These are phyloP conservation scores for Trichoderma virens DNA, from an alignment of 495 filamentous ascomycete genomes.

Conservation along the genomic window DNA sequence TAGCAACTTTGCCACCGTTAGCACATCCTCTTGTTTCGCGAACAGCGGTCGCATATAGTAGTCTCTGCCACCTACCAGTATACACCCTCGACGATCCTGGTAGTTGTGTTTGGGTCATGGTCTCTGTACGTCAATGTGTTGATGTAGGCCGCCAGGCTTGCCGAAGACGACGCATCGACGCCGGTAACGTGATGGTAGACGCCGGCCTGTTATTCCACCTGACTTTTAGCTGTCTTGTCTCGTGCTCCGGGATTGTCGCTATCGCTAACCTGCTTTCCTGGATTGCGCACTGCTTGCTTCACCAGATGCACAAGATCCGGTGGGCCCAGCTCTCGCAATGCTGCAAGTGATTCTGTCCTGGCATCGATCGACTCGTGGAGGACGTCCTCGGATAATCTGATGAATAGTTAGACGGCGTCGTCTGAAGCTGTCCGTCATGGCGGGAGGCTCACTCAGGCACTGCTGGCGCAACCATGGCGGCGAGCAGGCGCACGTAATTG, in stretches of 20 bases:
- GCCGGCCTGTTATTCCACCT: slow-evolving; percentile 51
- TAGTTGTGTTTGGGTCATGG: slow-evolving; percentile 63
- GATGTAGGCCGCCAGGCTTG: slow-evolving; percentile 93
- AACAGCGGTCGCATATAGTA: background rate
- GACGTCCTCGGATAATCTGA: slow-evolving; percentile 84
- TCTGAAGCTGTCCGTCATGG: background rate
- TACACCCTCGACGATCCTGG: slow-evolving; percentile 86
- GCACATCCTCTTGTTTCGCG: slow-evolving; percentile 10
- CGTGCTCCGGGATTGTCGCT: background rate
- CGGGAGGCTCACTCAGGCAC: slow-evolving; percentile 67
- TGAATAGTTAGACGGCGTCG: background rate
- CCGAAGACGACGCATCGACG: slow-evolving; percentile 93
- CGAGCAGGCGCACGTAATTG: background rate
- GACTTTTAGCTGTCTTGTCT: slow-evolving; percentile 11
- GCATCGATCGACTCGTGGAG: slow-evolving; percentile 81
- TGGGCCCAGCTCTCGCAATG: slow-evolving; percentile 85
- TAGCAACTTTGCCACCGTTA: slow-evolving; percentile 62
- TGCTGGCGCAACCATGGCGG: slow-evolving; percentile 77
- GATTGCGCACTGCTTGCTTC: slow-evolving; percentile 66
- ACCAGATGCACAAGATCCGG: slow-evolving; percentile 92
- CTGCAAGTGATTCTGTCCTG: slow-evolving; percentile 75
- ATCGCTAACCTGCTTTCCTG: slow-evolving; percentile 53
- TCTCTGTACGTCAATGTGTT: slow-evolving; percentile 91
- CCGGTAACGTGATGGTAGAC: slow-evolving; percentile 98
- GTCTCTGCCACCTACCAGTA: slow-evolving; percentile 65